Conservation (phyloP, 306 rosid species). For the Malus sylvestris region DNA sequence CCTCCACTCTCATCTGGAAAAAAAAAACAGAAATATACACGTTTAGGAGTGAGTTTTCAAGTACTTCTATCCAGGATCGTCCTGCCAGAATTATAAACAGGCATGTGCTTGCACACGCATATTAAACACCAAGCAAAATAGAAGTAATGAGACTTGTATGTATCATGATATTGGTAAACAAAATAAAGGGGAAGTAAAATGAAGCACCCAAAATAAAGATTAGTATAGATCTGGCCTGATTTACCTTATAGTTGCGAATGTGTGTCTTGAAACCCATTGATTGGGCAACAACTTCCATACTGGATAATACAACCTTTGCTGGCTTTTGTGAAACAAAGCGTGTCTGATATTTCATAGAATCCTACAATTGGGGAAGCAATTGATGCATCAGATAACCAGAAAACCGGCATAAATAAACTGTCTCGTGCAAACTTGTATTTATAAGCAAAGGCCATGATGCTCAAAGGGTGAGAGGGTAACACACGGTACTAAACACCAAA, state of each 20-base stretch:
- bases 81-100: neutral
- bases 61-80: neutral
- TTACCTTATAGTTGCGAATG: constrained; percentile 81
- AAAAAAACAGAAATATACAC: neutral
- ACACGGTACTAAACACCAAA: neutral
- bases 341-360: constrained; percentile 54
- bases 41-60: neutral
- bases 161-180: neutral
- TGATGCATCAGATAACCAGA: neutral
- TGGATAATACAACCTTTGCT: constrained; percentile 72
- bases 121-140: neutral
- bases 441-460: neutral
- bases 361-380: constrained; percentile 33
- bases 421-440: neutral
- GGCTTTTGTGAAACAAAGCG: constrained; percentile 89
- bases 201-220: constrained; percentile 1
- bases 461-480: neutral
- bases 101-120: neutral
- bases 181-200: neutral
- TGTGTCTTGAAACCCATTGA: constrained; percentile 93
- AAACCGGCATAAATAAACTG: neutral
- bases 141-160: neutral
- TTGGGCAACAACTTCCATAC: constrained; percentile 92
- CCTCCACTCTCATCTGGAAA: constrained; percentile 92
- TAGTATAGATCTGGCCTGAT: neutral